These are phyloP conservation scores for Acanthamoeba lugdunensis DNA, from an alignment of 208 protist genomes.

Conservation along the genomic window DNA sequence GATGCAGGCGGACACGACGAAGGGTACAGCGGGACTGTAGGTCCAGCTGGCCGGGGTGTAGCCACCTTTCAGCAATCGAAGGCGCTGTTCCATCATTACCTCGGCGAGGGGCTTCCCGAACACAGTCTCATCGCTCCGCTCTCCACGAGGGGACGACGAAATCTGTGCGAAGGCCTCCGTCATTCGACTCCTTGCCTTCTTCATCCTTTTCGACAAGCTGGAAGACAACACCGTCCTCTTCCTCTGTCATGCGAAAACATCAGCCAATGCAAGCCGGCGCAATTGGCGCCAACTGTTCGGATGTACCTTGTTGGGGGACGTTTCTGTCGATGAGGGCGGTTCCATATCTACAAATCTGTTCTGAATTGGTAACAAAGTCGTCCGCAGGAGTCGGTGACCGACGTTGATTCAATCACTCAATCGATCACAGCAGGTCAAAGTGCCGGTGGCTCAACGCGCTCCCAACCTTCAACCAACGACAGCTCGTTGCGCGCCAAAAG, in stretches of 20 bases:
- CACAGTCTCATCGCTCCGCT: conserved; percentile 1
- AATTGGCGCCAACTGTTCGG: background rate
- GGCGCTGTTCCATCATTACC: conserved; percentile 19
- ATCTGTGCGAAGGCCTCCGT: conserved; percentile 32
- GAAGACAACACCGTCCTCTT: conserved; percentile 9
- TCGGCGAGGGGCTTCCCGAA: background rate
- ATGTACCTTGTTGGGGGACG: conserved; percentile 25
- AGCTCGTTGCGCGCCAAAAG: too few relatives aligned
- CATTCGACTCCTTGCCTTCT: conserved; percentile 38
- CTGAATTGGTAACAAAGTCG: background rate
- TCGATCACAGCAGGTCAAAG: background rate
- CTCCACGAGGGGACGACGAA: background rate
- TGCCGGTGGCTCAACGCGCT: too few relatives aligned
- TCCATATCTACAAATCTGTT: background rate
- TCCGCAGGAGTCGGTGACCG: background rate
- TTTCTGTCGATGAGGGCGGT: background rate
- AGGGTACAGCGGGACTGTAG: background rate
- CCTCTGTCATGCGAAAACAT: background rate
- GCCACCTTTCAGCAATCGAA: background rate
- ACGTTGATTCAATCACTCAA: too few relatives aligned
- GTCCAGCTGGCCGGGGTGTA: background rate
- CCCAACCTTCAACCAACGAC: too few relatives aligned
- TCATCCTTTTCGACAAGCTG: conserved; percentile 35
- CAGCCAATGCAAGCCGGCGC: background rate
- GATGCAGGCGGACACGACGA: conserved; percentile 22